Evolutionary conservation across 1,284 basidiomycete species (phyloP).

Genomic region (Boletus semigastroideus): DNA sequence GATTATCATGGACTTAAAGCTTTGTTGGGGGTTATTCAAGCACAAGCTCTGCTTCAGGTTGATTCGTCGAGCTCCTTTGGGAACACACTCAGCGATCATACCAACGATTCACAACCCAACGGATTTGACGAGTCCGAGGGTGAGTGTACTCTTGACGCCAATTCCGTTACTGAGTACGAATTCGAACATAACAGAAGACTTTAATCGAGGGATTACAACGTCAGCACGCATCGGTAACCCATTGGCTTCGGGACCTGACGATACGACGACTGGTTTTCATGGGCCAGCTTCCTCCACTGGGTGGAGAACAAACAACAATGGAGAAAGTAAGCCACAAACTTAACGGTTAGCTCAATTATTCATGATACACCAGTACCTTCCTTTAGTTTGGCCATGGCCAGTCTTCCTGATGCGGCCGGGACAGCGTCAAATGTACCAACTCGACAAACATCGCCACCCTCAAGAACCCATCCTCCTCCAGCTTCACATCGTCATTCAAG

Average conservation of each 20-base stretch:
- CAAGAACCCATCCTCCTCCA: constrained; percentile 2
- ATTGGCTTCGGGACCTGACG: neutral
- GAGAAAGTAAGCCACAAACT: constrained; percentile 14
- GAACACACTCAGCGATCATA: neutral
- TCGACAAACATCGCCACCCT: neutral
- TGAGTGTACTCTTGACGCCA: neutral
- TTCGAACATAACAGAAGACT: constrained; percentile 4
- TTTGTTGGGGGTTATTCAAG: constrained; percentile 56
- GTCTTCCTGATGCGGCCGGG: constrained; percentile 3
- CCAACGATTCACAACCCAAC: neutral
- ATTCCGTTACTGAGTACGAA: neutral
- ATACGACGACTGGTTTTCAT: neutral
- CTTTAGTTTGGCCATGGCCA: constrained; percentile 11
- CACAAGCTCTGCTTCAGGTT: constrained; percentile 19
- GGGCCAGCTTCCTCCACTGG: neutral
- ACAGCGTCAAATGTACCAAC: neutral
- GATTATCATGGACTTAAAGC: constrained; percentile 76
- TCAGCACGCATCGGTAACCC: neutral
- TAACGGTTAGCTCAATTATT: neutral
- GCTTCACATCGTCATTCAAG: constrained; percentile 8
- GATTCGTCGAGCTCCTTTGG: constrained; percentile 20
- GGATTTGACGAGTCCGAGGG: constrained; percentile 9
- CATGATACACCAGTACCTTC: constrained; percentile 16
- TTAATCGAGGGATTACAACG: neutral
- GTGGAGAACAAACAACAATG: constrained; percentile 2